Percentiles rank a stretch among this genome's conserved stretches.
Conservation (phyloP, 495 filamentous ascomycete species). For the Tuber calosporum region DNA sequence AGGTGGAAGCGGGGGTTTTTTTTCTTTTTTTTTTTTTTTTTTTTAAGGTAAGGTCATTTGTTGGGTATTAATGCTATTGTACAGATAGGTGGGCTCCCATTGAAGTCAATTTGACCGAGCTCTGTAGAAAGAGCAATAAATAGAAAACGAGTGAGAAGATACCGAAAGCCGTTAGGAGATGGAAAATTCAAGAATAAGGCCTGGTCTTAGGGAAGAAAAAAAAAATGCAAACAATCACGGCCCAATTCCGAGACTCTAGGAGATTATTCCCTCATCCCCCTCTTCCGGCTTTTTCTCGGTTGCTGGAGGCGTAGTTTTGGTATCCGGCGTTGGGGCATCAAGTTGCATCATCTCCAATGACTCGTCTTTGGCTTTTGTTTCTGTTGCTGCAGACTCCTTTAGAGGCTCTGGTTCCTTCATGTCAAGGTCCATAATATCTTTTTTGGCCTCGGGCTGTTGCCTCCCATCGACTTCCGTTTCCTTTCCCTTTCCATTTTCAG, state of each 20-base stretch:
- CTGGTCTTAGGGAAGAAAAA: not conserved
- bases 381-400: not conserved
- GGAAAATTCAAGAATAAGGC: not conserved
- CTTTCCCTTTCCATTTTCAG: not conserved
- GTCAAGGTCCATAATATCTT: slow-evolving; percentile 21
- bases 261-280: not conserved
- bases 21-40: too few species aligned
- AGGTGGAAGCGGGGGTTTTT: not conserved
- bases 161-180: not conserved
- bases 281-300: not conserved
- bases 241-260: not conserved
- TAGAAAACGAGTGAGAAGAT: not conserved
- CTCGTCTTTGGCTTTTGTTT: not conserved
- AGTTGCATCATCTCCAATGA: slow-evolving; percentile 2
- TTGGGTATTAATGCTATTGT: slow-evolving; percentile 3
- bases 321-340: not conserved
- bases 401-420: not conserved
- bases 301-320: not conserved
- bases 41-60: not conserved
- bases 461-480: not conserved
- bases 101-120: not conserved
- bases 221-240: not conserved
- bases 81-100: not conserved
- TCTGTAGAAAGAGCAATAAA: not conserved
- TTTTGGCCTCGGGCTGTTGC: slow-evolving; percentile 16